These are phyloP conservation scores for Gossypium davidsonii DNA, from an alignment of 441 rosid species.

Conservation along the genomic window DNA sequence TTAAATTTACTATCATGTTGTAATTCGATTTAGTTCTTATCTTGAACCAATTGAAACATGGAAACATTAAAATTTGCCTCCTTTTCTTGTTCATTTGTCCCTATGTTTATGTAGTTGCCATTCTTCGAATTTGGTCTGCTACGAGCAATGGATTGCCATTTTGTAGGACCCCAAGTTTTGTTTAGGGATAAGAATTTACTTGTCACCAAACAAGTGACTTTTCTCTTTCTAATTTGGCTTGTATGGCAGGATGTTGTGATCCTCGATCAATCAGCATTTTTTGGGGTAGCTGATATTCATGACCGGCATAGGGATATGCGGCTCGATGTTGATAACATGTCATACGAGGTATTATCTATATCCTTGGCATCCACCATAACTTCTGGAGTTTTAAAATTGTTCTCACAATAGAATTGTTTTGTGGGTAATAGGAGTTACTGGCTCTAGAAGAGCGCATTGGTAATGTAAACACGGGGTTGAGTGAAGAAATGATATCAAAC, in stretches of 20 bases:
- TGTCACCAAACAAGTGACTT: neutral
- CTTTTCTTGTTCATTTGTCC: neutral
- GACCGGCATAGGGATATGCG: conserved; percentile 94
- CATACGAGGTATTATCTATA: conserved; percentile 59
- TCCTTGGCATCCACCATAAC: neutral
- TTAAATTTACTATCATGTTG: neutral
- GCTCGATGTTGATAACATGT: conserved; percentile 94
- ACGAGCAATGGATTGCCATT: neutral
- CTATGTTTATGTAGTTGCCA: neutral
- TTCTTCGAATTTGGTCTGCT: conserved; percentile 2
- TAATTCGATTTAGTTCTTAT: neutral
- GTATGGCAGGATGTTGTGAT: conserved; percentile 69
- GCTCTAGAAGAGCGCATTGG: conserved; percentile 92
- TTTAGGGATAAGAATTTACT: neutral
- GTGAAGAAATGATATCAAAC: conserved; percentile 49
- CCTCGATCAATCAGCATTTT: conserved; percentile 59
- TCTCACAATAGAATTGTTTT: neutral
- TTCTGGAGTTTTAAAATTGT: neutral
- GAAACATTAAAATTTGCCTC: neutral
- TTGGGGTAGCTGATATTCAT: conserved; percentile 54
- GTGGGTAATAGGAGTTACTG: conserved; percentile 54
- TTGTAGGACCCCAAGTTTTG: neutral
- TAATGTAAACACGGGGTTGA: conserved; percentile 81
- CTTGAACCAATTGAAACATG: conserved; percentile 1
- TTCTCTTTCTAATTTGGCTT: conserved; percentile 9